Percentiles rank a stretch among this genome's conserved stretches.
These are phyloP conservation scores for Xylariales sp. DNA, from an alignment of 2,329 filamentous ascomycete genomes.

Conservation along the genomic window DNA sequence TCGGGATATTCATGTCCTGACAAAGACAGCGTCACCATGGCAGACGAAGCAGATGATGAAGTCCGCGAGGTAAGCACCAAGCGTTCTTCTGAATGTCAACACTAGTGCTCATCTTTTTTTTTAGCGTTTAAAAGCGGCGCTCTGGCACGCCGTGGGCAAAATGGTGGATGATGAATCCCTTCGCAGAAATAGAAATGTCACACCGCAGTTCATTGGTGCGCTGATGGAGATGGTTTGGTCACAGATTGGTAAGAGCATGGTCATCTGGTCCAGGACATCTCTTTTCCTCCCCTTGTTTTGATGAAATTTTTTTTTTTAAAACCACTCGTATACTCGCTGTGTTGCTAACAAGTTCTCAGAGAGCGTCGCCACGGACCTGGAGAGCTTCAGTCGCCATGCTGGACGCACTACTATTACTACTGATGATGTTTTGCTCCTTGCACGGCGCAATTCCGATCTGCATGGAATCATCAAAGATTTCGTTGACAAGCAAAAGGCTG, in stretches of 20 bases:
- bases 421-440: slow-evolving; percentile 83
- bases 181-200: slow-evolving; percentile 73
- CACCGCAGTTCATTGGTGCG: slow-evolving; percentile 82
- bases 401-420: slow-evolving; percentile 75
- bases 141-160: slow-evolving; percentile 81
- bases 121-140: slow-evolving; percentile 75
- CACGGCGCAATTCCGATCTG: slow-evolving; percentile 81
- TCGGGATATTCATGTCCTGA: too few relatives aligned
- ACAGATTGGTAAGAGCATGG: slow-evolving; percentile 72
- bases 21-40: too few relatives aligned
- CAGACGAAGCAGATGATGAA: slow-evolving; percentile 24
- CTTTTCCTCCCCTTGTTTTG: too few relatives aligned
- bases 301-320: too few relatives aligned
- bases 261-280: too few relatives aligned
- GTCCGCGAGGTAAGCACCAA: slow-evolving; percentile 20
- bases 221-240: slow-evolving; percentile 71
- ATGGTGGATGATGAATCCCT: slow-evolving; percentile 84
- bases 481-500: slow-evolving; percentile 56
- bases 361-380: slow-evolving; percentile 52
- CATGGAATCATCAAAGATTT: slow-evolving; percentile 69
- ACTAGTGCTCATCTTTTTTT: slow-evolving; percentile 6
- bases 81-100: slow-evolving; percentile 1
- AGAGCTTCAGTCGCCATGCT: slow-evolving; percentile 66
- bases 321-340: too few relatives aligned
- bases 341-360: slow-evolving; percentile 31